These are phyloP conservation scores for Powellomyces hirtus DNA, from an alignment of 192 early-diverging fungal species.

Conservation along the genomic window DNA sequence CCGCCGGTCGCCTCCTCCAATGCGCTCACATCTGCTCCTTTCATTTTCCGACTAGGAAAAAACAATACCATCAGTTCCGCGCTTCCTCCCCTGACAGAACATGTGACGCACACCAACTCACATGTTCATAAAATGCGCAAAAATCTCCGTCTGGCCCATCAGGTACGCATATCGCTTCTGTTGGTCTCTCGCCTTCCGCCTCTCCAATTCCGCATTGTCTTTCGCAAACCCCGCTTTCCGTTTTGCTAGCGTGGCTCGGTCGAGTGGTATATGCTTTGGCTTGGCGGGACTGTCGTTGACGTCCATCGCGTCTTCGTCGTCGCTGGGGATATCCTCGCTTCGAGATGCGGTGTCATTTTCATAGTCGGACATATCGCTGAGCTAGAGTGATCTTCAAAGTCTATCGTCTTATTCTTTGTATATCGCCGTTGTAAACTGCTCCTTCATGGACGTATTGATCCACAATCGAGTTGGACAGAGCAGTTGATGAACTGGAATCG, in stretches of 20 bases:
- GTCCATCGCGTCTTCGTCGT: neutral
- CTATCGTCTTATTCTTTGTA: too few species aligned
- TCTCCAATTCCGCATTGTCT: slow-evolving; percentile 8
- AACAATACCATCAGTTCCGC: neutral
- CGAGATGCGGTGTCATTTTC: too few species aligned
- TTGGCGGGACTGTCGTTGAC: neutral
- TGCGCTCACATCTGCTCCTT: slow-evolving; percentile 33
- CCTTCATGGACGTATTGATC: too few species aligned
- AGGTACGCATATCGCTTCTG: slow-evolving; percentile 69
- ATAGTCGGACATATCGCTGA: too few species aligned
- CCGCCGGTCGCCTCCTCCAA: slow-evolving; percentile 35
- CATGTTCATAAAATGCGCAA: slow-evolving; percentile 47
- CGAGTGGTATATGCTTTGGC: neutral
- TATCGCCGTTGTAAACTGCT: too few species aligned
- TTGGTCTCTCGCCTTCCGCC: slow-evolving; percentile 51
- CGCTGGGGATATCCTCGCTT: neutral
- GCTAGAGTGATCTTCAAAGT: too few species aligned
- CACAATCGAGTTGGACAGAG: too few species aligned
- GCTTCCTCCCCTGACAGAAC: too few species aligned
- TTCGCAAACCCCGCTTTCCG: slow-evolving; percentile 11
- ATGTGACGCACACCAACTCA: too few species aligned
- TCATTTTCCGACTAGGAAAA: slow-evolving; percentile 20
- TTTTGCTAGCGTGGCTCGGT: neutral
- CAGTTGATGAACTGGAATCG: too few species aligned
- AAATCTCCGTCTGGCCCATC: slow-evolving; percentile 71